Evolutionary conservation across 2,329 filamentous ascomycete species (phyloP).

Genomic region (Sporothrix pseudoabietina): DNA sequence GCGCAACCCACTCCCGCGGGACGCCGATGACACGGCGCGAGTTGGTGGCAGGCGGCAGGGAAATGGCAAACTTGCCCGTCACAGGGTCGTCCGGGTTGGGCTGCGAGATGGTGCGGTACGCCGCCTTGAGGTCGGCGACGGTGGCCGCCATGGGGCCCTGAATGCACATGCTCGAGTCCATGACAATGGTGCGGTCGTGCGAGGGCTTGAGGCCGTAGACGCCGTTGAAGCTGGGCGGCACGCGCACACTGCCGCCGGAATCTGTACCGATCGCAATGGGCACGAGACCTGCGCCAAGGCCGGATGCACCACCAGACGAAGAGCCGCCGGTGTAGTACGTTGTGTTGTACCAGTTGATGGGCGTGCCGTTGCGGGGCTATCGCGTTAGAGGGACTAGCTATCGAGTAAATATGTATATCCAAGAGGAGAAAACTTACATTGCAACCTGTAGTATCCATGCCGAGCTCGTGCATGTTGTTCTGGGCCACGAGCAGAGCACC

Average conservation of each 20-base stretch:
- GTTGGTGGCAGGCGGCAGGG: slow-evolving; percentile 42
- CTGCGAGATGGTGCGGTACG: slow-evolving; percentile 78
- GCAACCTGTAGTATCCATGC: slow-evolving; percentile 80
- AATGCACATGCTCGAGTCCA: slow-evolving; percentile 61
- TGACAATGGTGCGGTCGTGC: slow-evolving; percentile 67
- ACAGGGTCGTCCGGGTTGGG: slow-evolving; percentile 65
- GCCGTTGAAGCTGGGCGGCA: slow-evolving; percentile 75
- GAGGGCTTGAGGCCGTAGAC: slow-evolving; percentile 79
- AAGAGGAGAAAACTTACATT: slow-evolving; percentile 53
- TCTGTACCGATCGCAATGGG: slow-evolving; percentile 77
- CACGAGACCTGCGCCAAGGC: slow-evolving; percentile 68
- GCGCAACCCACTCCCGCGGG: slow-evolving; percentile 68
- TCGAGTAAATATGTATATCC: too few species aligned
- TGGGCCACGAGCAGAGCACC: slow-evolving; percentile 77
- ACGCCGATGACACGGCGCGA: slow-evolving; percentile 65
- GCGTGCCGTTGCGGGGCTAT: slow-evolving; percentile 66
- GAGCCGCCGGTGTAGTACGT: slow-evolving; percentile 80
- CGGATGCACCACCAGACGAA: slow-evolving; percentile 74
- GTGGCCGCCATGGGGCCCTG: slow-evolving; percentile 75
- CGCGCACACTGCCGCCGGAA: slow-evolving; percentile 71
- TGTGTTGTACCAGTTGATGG: slow-evolving; percentile 75
- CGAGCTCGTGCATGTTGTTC: slow-evolving; percentile 78
- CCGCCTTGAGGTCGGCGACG: slow-evolving; percentile 74
- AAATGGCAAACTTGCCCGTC: slow-evolving; percentile 65
- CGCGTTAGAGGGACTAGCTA: slow-evolving; percentile 32